Conservation (phyloP, 768 basidiomycete species). For the Agrocybe praecox region DNA sequence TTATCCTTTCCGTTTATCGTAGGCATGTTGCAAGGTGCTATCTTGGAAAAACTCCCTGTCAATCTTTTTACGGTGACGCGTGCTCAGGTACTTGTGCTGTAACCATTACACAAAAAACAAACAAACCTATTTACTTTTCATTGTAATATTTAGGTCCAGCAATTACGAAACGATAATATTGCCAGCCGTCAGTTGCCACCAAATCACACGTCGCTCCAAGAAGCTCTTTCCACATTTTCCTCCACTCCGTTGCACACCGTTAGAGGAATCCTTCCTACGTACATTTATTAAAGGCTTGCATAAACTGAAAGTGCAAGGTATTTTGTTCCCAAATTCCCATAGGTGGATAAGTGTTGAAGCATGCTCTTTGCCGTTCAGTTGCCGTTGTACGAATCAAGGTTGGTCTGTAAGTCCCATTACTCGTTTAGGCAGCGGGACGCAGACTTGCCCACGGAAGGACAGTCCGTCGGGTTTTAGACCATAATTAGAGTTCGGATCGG, state of each 20-base stretch:
- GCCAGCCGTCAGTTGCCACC: constrained; percentile 33
- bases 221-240: constrained; percentile 39
- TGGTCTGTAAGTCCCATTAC: neutral
- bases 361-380: neutral
- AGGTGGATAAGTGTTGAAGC: neutral
- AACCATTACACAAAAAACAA: neutral
- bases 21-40: constrained; percentile 63
- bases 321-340: neutral
- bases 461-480: neutral
- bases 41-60: constrained; percentile 64
- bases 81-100: constrained; percentile 53
- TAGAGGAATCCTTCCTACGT: constrained; percentile 57
- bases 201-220: constrained; percentile 35
- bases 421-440: neutral
- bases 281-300: constrained; percentile 31
- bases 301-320: too few species aligned
- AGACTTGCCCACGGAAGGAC: neutral
- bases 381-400: neutral
- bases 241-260: constrained; percentile 45
- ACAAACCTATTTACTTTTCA: neutral
- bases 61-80: constrained; percentile 72
- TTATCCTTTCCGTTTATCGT: constrained; percentile 64
- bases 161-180: constrained; percentile 63
- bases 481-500: neutral
- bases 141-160: constrained; percentile 49